phyloP scores from a whole-genome alignment of 352 stramenopile species.

The Globisporangium megalacanthum region DNA sequence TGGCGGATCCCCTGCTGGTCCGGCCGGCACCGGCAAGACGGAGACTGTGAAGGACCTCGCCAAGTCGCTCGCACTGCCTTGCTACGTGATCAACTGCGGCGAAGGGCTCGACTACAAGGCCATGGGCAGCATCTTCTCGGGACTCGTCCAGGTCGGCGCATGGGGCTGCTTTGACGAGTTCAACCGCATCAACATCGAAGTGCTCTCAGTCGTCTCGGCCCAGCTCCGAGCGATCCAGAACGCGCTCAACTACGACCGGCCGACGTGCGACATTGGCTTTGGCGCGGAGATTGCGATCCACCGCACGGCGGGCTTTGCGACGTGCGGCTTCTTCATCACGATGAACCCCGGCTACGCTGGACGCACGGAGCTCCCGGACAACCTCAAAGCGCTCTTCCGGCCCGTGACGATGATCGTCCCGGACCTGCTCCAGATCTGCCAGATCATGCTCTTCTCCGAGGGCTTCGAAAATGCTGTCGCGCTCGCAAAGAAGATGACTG shows the following conservation, averaged over 20 bases:
- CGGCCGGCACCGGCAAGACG: conserved; percentile 90
- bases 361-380: conserved; percentile 89
- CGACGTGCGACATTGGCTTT: conserved; percentile 90
- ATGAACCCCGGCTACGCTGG: conserved; percentile 94
- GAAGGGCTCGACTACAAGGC: conserved; percentile 92
- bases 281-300: conserved; percentile 90
- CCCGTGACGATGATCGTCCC: conserved; percentile 93
- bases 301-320: conserved; percentile 89
- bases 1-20: conserved; percentile 84
- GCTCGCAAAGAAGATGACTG: conserved; percentile 92
- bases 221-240: conserved; percentile 92
- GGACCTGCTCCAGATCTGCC: conserved; percentile 89
- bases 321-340: conserved; percentile 93
- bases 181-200: conserved; percentile 87
- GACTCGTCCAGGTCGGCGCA: conserved; percentile 82
- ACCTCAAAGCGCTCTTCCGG: conserved; percentile 91
- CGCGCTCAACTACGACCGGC: conserved; percentile 88
- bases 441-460: conserved; percentile 94
- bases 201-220: conserved; percentile 79
- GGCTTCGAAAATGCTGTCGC: conserved; percentile 89
- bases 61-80: conserved; percentile 89
- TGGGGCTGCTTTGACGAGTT: conserved; percentile 89
- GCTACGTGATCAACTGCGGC: conserved; percentile 90
- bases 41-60: conserved; percentile 93
- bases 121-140: conserved; percentile 88